Base-by-base conservation (phyloP, 257 asterid genomes). In the Petrea volubilis region DNA sequence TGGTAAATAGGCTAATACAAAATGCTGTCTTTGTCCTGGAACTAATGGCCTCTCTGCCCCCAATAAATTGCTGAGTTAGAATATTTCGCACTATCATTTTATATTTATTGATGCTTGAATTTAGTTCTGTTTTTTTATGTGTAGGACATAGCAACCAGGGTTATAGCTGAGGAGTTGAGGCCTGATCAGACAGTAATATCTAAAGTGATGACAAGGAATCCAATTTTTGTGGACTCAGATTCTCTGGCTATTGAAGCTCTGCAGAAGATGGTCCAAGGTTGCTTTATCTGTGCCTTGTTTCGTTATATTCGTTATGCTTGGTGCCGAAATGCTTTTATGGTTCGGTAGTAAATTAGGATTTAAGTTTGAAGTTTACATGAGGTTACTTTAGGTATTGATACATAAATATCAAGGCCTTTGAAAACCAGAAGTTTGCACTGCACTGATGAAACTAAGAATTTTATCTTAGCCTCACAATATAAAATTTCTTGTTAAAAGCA, bases 191-290 rank as follows among this genome's bases (percentile, higher is more conserved):
- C 98, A 51, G 40, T 79, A 46, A 85, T 94, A 78, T 89, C 96
- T 4, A 89, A 90, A 80, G 91, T 94, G 76, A 94, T 91, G 99
- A 94, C 98, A 12, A 86, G 97, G 84, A 91, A 91, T 75, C 98
- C 98, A 7, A 88, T 88, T 65, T 91, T 94, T 76, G 97, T 94
- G 74, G 84, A 88, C 73, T 82, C 97, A 5, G 97, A 94, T 83
- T 77, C 96, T 15, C 77, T 90, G 83, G 98, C 97, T 51, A 91
- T 91, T 77, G 99, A 94, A 27, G 99, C 99, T 79, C 86, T 94
- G 86, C 98, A 89, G 78, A 94, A 94, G 88, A 94, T 94, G 98
- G 97, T 94, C 70, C 97, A 91, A 92, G 99, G 99, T 94, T 71
- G 44, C 41, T 47, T 77, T 47, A 51, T 67, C 49, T 24, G 3